These are phyloP conservation scores for Diospyros lotus DNA, from an alignment of 148 eudicot genomes.

Conservation along the genomic window DNA sequence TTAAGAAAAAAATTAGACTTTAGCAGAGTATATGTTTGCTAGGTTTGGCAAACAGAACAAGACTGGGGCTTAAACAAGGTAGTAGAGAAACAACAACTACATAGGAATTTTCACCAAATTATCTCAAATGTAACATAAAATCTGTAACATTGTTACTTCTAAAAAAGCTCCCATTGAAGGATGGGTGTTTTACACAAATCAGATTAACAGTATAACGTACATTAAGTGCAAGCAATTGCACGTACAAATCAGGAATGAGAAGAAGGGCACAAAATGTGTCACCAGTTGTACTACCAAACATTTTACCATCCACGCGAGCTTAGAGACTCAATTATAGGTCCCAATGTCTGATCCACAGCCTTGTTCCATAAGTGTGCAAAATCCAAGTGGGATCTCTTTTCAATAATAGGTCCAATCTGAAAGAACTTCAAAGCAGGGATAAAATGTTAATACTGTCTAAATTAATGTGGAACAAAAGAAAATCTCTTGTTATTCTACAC, in stretches of 20 bases:
- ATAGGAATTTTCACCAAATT: background rate
- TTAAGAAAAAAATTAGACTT: no score
- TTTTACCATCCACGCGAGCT: slow-evolving; percentile 72
- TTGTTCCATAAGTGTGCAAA: slow-evolving; percentile 71
- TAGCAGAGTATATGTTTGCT: background rate
- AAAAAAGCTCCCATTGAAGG: background rate
- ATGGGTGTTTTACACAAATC: no score
- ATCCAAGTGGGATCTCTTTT: slow-evolving; percentile 36
- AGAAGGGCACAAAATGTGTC: slow-evolving; percentile 5
- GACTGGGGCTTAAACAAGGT: background rate
- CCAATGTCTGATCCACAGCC: slow-evolving; percentile 60
- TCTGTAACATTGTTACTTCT: no score
- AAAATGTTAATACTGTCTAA: background rate
- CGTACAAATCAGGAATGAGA: background rate
- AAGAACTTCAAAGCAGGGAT: slow-evolving; percentile 13
- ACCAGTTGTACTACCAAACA: background rate
- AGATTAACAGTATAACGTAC: background rate
- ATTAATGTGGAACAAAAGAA: background rate
- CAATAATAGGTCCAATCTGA: slow-evolving; percentile 45
- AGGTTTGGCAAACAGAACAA: slow-evolving; percentile 1
- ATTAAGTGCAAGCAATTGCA: background rate
- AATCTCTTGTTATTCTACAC: background rate
- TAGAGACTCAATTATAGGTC: slow-evolving; percentile 49
- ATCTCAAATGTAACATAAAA: background rate
- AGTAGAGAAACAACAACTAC: slow-evolving; percentile 1